Evolutionary conservation across 805 yeast genomes (phyloP).

Genomic region (Saturnispora gosingensis): DNA sequence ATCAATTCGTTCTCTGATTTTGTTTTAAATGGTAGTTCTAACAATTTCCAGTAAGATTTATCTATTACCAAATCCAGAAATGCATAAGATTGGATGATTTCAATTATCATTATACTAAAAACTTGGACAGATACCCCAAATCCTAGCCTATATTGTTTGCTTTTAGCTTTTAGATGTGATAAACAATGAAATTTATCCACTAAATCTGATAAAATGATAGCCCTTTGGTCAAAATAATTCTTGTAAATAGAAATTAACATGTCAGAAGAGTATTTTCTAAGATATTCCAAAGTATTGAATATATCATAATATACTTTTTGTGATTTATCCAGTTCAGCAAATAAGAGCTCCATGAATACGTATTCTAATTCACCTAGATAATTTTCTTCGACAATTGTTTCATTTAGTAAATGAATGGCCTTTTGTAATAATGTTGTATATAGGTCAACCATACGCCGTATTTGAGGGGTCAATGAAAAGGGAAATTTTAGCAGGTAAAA

Average conservation of each 20-base stretch:
- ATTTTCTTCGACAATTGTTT: background rate
- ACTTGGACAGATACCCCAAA: constrained; percentile 42
- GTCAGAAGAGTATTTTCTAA: constrained; percentile 25
- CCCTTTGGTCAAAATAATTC: constrained; percentile 41
- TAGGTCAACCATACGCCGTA: background rate
- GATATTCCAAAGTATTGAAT: constrained; percentile 12
- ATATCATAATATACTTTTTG: constrained; percentile 1
- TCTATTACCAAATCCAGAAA: constrained; percentile 16
- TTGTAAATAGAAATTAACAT: constrained; percentile 32
- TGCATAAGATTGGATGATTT: constrained; percentile 28
- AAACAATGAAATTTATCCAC: constrained; percentile 41
- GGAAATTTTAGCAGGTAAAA: background rate
- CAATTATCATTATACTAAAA: constrained; percentile 37
- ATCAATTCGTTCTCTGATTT: constrained; percentile 10
- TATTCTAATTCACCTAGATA: constrained; percentile 38
- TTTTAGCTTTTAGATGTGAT: constrained; percentile 34
- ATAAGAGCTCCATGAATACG: constrained; percentile 34
- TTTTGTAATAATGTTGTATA: background rate
- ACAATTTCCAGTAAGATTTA: constrained; percentile 17
- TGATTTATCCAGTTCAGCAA: constrained; percentile 23
- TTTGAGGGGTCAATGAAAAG: background rate
- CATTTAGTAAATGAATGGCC: background rate
- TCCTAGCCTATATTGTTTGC: constrained; percentile 35
- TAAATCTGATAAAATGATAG: constrained; percentile 53
- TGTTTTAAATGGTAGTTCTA: constrained; percentile 4